phyloP scores from a whole-genome alignment of 2,329 filamentous ascomycete genomes.

The Ascomycota sp. region DNA sequence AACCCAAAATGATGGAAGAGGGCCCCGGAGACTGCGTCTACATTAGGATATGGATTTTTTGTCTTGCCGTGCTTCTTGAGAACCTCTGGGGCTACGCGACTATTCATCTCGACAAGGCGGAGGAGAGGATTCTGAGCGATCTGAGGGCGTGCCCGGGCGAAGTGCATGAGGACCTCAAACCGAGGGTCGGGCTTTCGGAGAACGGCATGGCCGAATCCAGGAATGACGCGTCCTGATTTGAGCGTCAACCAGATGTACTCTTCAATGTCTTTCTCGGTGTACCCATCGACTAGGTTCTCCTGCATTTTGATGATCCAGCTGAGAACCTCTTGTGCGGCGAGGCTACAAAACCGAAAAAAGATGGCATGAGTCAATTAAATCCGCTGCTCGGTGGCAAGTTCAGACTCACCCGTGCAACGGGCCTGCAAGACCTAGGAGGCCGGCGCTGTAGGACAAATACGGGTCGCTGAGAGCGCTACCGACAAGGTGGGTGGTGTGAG shows the following conservation, averaged over 20 bases:
- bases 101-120: constrained; percentile 84
- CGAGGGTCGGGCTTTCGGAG: constrained; percentile 92
- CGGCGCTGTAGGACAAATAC: constrained; percentile 89
- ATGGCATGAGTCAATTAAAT: not conserved
- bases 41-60: constrained; percentile 94
- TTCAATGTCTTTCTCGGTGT: constrained; percentile 64
- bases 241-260: constrained; percentile 85
- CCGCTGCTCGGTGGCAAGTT: not conserved
- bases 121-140: constrained; percentile 80
- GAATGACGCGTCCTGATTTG: constrained; percentile 83
- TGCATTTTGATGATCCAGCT: constrained; percentile 97
- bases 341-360: constrained; percentile 17
- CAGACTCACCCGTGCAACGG: constrained; percentile 37
- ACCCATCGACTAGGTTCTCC: constrained; percentile 57
- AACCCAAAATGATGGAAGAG: constrained; percentile 98
- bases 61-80: constrained; percentile 94
- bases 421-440: constrained; percentile 87
- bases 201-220: constrained; percentile 88
- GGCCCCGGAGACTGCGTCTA: constrained; percentile 82
- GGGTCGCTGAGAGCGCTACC: constrained; percentile 87
- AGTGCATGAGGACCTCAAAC: constrained; percentile 93
- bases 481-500: constrained; percentile 85
- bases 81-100: constrained; percentile 73
- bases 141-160: constrained; percentile 64
- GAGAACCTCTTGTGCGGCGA: constrained; percentile 91